Conservation (phyloP, 495 filamentous ascomycete genomes). For the Penicillium cosmopolitanum region DNA sequence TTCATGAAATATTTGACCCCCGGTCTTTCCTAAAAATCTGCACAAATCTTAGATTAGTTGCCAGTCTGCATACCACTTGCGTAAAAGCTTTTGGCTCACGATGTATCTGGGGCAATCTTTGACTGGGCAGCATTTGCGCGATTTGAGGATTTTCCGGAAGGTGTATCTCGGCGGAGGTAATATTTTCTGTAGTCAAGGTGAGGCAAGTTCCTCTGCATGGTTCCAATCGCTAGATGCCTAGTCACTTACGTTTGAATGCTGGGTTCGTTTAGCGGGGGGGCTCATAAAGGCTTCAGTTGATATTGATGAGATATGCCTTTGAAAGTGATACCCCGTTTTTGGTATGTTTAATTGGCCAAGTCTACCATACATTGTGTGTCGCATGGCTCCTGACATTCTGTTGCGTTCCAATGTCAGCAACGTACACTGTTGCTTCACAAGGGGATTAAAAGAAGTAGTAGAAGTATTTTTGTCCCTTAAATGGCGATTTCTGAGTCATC, state of each 20-base stretch:
- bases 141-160: not conserved
- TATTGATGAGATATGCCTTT: not conserved
- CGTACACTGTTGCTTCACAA: not conserved
- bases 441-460: not conserved
- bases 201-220: too few species aligned
- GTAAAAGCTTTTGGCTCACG: not conserved
- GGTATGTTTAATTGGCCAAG: not conserved
- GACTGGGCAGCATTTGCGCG: too few species aligned
- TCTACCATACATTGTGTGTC: not conserved
- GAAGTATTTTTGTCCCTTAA: not conserved
- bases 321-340: not conserved
- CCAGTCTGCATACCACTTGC: not conserved
- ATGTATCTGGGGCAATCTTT: not conserved
- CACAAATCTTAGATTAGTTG: not conserved
- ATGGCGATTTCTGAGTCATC: not conserved
- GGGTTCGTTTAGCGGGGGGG: not conserved
- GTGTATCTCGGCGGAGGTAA: not conserved
- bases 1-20: slow-evolving; percentile 91
- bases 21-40: slow-evolving; percentile 84
- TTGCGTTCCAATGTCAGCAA: not conserved
- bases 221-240: too few species aligned
- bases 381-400: not conserved
- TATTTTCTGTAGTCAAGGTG: too few species aligned
- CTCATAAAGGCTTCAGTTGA: not conserved
- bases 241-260: too few species aligned